Percentiles rank a stretch among this genome's conserved stretches.
Conservation (phyloP, 1,284 basidiomycete genomes). For the Phlebopus sp. region DNA sequence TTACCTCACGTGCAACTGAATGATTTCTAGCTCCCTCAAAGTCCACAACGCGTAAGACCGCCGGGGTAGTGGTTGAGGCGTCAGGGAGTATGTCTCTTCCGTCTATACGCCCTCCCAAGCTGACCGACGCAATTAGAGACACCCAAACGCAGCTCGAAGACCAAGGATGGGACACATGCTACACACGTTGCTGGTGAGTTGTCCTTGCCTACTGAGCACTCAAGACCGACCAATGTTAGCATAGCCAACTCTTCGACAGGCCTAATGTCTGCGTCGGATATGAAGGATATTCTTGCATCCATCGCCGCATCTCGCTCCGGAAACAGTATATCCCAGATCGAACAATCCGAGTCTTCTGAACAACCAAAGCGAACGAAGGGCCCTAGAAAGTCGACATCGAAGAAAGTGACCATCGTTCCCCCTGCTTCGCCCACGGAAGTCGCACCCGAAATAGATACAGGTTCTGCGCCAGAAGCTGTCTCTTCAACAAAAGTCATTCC, state of each 20-base stretch:
- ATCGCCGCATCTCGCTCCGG: conserved; percentile 21
- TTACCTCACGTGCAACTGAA: neutral
- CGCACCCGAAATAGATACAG: neutral
- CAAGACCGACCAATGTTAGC: conserved; percentile 22
- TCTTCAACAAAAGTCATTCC: conserved; percentile 1
- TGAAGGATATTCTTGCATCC: conserved; percentile 13
- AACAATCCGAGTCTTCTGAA: conserved; percentile 7
- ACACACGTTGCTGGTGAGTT: conserved; percentile 24
- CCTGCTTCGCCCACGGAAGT: neutral
- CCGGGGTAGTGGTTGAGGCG: neutral
- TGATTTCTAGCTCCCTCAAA: neutral
- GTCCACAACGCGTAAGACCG: neutral
- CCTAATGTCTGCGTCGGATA: conserved; percentile 15
- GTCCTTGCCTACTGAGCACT: conserved; percentile 5
- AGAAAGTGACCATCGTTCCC: conserved; percentile 6
- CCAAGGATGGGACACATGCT: conserved; percentile 12
- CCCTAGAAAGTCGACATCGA: conserved; percentile 8
- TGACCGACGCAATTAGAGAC: conserved; percentile 13
- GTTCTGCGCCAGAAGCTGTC: neutral
- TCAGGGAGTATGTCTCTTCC: conserved; percentile 13
- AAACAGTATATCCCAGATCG: neutral
- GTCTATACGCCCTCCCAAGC: neutral
- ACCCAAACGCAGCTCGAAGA: conserved; percentile 6
- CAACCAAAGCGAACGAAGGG: conserved; percentile 9
- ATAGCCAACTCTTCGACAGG: conserved; percentile 26